phyloP scores from a whole-genome alignment of 2,329 filamentous ascomycete genomes.

The Cadophora gregata region DNA sequence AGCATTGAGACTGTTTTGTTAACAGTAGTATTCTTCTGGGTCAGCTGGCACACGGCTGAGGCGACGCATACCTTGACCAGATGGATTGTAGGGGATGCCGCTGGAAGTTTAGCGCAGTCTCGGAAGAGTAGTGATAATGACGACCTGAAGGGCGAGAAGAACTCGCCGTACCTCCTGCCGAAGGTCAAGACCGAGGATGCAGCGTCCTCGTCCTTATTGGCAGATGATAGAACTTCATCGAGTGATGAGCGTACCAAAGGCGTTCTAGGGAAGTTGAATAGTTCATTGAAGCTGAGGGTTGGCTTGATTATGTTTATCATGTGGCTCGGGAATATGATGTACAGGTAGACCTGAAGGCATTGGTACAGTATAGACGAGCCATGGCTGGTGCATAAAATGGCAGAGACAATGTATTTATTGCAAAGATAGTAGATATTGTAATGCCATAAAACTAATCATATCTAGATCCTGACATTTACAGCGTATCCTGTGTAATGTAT shows the following conservation, averaged over 20 bases:
- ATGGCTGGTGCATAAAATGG: not conserved
- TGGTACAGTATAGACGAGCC: not conserved
- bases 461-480: too few relatives aligned
- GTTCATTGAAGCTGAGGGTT: constrained; percentile 21
- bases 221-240: too few relatives aligned
- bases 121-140: constrained; percentile 5
- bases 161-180: constrained; percentile 24
- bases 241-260: not conserved
- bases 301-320: constrained; percentile 23
- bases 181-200: constrained; percentile 15
- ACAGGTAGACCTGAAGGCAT: constrained; percentile 14
- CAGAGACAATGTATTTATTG: constrained; percentile 2
- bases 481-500: too few relatives aligned
- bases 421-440: not conserved
- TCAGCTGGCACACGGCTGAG: constrained; percentile 47
- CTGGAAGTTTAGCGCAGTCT: not conserved
- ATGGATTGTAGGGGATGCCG: constrained; percentile 45
- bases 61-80: constrained; percentile 48
- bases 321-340: constrained; percentile 31
- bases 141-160: constrained; percentile 20
- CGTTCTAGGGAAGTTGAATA: not conserved
- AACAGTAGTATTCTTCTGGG: constrained; percentile 51
- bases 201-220: not conserved
- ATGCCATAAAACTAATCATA: too few relatives aligned
- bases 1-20: constrained; percentile 48